These are phyloP conservation scores for Penicillium frequentans DNA, from an alignment of 2,329 filamentous ascomycete genomes.

Conservation along the genomic window DNA sequence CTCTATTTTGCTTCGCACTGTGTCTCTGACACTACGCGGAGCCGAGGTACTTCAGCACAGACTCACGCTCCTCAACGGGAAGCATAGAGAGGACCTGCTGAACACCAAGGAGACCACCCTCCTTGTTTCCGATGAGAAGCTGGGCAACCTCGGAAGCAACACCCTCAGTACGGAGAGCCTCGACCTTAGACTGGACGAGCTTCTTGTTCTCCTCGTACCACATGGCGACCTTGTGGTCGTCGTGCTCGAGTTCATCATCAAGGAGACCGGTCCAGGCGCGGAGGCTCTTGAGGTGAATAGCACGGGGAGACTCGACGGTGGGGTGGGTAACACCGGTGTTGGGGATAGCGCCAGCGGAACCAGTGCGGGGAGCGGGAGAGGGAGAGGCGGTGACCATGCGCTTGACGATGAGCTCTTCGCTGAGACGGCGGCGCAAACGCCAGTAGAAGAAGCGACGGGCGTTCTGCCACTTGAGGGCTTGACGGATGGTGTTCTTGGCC, in stretches of 20 bases:
- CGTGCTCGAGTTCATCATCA: constrained; percentile 67
- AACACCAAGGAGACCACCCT: constrained; percentile 78
- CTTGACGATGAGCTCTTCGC: constrained; percentile 95
- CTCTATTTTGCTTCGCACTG: neutral
- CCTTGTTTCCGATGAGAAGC: constrained; percentile 64
- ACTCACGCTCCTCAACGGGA: constrained; percentile 84
- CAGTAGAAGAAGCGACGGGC: constrained; percentile 99
- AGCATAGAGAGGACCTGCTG: constrained; percentile 82
- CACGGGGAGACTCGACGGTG: constrained; percentile 54
- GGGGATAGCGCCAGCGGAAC: constrained; percentile 43
- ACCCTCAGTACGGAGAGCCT: constrained; percentile 75
- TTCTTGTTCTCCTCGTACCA: constrained; percentile 98
- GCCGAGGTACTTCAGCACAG: constrained; percentile 63
- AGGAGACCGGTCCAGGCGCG: constrained; percentile 77
- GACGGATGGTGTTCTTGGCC: constrained; percentile 91
- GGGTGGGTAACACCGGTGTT: constrained; percentile 35
- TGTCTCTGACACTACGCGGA: constrained; percentile 18
- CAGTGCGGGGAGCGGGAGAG: constrained; percentile 36
- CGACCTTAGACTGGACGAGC: constrained; percentile 77
- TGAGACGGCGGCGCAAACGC: constrained; percentile 93
- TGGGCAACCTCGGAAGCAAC: constrained; percentile 69
- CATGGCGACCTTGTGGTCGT: constrained; percentile 79
- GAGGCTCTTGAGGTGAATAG: constrained; percentile 70
- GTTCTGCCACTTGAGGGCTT: constrained; percentile 79
- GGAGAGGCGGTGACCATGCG: constrained; percentile 63